Evolutionary conservation across 2,329 filamentous ascomycete genomes (phyloP), one percentile per base, ranked within the genome.

Genomic region (Nigrograna mackinnonii): DNA sequence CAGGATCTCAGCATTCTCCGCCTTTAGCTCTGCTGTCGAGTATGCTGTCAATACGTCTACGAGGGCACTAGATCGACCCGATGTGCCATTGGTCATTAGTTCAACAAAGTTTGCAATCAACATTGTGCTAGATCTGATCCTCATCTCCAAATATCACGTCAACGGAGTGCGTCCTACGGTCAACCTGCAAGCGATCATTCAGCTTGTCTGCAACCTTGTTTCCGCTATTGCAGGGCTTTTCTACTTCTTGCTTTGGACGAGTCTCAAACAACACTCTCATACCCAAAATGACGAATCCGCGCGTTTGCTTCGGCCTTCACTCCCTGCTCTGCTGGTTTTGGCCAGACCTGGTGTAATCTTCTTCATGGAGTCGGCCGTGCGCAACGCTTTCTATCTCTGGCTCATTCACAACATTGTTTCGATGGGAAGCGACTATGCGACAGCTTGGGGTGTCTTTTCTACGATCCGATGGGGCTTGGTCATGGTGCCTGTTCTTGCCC

Each of bases 391-490:
- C 0, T 89, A 89, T 46, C 76, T 89, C 0, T 89, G 85, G 85
- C 72, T 89, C 0, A 77, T 89, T 1, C 77, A 70, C 39, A 80
- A 76, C 4, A 85, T 90, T 14, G 77, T 89, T 0, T 68, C 77
- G 0, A 71, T 89, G 44, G 84, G 85, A 0, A 66, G 71, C 0
- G 76, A 80, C 5, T 89, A 89, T 60, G 82, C 84, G 0, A 89
- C 85, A 0, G 84, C 85, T 1, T 90, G 85, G 85, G 82, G 84
- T 2, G 73, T 89, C 7, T 90, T 90, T 69, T 86, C 79, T 41
- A 89, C 84, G 0, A 89, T 89, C 31, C 77, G 85, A 12, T 89
- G 85, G 85, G 86, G 85, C 0, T 70, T 89, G 1, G 71, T 89
- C 21, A 90, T 89, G 85, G 84, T 89, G 0, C 85, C 85, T 0